These are phyloP conservation scores for Sporobolomyces phaffii DNA, from an alignment of 768 basidiomycete genomes.

Conservation along the genomic window DNA sequence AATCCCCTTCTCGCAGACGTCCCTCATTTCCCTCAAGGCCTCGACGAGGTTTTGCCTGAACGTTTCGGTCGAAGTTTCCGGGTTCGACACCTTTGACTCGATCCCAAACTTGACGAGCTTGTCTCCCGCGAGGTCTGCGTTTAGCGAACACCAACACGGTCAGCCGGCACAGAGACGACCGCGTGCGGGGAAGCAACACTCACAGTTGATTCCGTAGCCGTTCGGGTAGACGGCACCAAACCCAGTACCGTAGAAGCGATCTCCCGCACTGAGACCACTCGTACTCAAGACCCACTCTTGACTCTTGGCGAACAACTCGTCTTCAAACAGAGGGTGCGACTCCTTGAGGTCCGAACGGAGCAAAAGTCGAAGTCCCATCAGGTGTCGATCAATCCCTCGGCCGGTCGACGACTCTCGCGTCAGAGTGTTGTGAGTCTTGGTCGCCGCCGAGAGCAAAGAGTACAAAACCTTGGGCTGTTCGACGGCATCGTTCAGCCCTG, in stretches of 20 bases:
- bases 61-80: conserved; percentile 61
- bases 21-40: conserved; percentile 65
- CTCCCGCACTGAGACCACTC: conserved; percentile 78
- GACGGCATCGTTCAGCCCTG: background rate
- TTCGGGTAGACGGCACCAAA: conserved; percentile 76
- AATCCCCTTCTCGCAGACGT: conserved; percentile 50
- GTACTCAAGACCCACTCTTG: conserved; percentile 83
- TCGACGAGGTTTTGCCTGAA: conserved; percentile 62
- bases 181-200: conserved; percentile 44
- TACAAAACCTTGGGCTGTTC: conserved; percentile 49
- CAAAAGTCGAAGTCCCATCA: conserved; percentile 73
- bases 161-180: conserved; percentile 48
- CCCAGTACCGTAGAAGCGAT: conserved; percentile 81
- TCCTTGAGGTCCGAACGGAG: conserved; percentile 54
- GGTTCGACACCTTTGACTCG: conserved; percentile 73
- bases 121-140: conserved; percentile 68
- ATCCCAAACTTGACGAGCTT: conserved; percentile 82
- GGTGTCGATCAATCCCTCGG: conserved; percentile 79
- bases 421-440: conserved; percentile 63
- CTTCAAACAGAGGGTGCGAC: conserved; percentile 63
- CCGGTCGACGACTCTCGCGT: conserved; percentile 74
- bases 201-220: conserved; percentile 93
- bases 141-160: no score
- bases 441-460: conserved; percentile 60
- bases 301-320: conserved; percentile 66